Base-by-base conservation (phyloP, 225 moss, liverwort and hornwort genomes). In the Antitrichia curtipendula region DNA sequence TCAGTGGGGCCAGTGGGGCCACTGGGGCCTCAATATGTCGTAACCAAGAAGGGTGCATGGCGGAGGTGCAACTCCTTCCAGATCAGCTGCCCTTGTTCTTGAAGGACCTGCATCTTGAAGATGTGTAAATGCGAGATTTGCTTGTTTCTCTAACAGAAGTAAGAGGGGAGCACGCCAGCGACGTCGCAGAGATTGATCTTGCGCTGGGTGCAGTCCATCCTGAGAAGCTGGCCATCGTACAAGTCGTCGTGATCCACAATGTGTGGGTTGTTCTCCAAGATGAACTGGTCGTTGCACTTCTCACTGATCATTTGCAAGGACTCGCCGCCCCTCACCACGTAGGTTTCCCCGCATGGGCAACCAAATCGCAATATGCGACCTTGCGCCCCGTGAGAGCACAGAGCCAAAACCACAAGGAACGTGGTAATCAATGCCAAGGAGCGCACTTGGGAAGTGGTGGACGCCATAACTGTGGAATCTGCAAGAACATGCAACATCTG, bases 201-300 rank as follows among this genome's bases (percentile, higher is more conserved):
- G 88, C 87, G 91, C 88, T 86, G 92, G 28, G 88, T 85, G 91
- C 94, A 94, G 38, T 93, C 88, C 90, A 94, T 92, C 88, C 87
- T 90, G 72, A 94, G 94, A 78, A 91, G 43, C 90, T 91, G 93
- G 9, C 94, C 94, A 22, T 89, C 90, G 62, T 76, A 90, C 79
- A 94, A 56, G 69, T 94, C 94, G 69, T 93, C 94, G 45, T 89
- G 89, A 80, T 94, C 94, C 6, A 90, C 89, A n/a, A 94, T 94
- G 64, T 94, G 93, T 7, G 94, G 94, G 87, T 94, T 94, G 75
- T 87, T 92, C 86, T 93, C 94, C 45, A 94, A 84, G 57, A 94
- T 88, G 88, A 94, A 94, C 78, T 93, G 91, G 73, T 94, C 93
- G 54, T 94, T 92, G 89, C 94, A 94, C 81, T 94, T 94, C 90